phyloP scores from a whole-genome alignment of 2,329 filamentous ascomycete genomes.

The Lachnellula hyalina region DNA sequence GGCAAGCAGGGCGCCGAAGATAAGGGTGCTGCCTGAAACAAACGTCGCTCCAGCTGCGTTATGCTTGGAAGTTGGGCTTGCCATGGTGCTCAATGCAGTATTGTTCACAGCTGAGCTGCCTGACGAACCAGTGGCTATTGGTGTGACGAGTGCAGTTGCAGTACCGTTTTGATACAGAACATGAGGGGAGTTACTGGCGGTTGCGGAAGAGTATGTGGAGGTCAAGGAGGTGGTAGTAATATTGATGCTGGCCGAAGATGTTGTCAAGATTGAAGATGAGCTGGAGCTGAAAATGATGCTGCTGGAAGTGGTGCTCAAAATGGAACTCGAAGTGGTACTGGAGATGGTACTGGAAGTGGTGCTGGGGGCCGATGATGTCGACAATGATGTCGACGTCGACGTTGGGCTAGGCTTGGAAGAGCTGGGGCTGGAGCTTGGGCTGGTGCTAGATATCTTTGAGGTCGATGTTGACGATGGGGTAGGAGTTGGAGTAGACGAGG shows the following conservation, averaged over 20 bases:
- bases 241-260: constrained; percentile 13
- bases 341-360: neutral
- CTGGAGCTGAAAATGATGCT: constrained; percentile 8
- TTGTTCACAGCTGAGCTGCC: neutral
- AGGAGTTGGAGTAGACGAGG: constrained; percentile 19
- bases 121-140: neutral
- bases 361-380: constrained; percentile 11
- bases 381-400: constrained; percentile 10
- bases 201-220: constrained; percentile 9
- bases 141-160: constrained; percentile 4
- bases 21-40: constrained; percentile 16
- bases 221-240: neutral
- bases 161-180: constrained; percentile 25
- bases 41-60: constrained; percentile 13
- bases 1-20: constrained; percentile 18
- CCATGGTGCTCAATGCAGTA: neutral
- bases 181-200: constrained; percentile 15
- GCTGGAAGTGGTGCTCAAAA: neutral
- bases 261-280: constrained; percentile 5
- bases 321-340: neutral
- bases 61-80: constrained; percentile 14
- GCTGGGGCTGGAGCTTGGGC: constrained; percentile 7
- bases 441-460: constrained; percentile 4
- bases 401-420: constrained; percentile 13
- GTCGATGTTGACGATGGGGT: constrained; percentile 16